phyloP scores from a whole-genome alignment of 2,329 filamentous ascomycete species.

The Talaromyces sp. region DNA sequence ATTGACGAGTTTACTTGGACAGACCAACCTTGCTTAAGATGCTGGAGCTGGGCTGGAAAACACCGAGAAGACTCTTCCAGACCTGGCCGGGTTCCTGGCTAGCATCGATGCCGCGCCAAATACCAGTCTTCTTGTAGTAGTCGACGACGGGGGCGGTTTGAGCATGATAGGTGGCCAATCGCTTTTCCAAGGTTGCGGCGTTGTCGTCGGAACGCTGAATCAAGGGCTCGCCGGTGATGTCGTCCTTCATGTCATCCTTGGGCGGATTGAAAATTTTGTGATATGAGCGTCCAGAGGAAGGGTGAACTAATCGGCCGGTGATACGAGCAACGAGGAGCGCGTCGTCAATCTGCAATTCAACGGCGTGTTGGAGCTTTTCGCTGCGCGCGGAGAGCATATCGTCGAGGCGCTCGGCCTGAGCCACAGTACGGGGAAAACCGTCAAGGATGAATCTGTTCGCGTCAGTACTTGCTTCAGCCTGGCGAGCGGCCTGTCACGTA shows the following conservation, averaged over 20 bases:
- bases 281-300: slow-evolving; percentile 92
- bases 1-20: slow-evolving; percentile 41
- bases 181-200: slow-evolving; percentile 91
- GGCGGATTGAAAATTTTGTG: slow-evolving; percentile 99
- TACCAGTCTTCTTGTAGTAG: slow-evolving; percentile 96
- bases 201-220: slow-evolving; percentile 98
- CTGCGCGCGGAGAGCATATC: slow-evolving; percentile 75
- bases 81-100: slow-evolving; percentile 94
- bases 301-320: slow-evolving; percentile 92
- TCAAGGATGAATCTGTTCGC: slow-evolving; percentile 80
- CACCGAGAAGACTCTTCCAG: slow-evolving; percentile 84
- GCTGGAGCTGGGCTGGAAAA: slow-evolving; percentile 56
- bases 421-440: slow-evolving; percentile 94
- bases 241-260: slow-evolving; percentile 89
- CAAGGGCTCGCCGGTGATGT: slow-evolving; percentile 92
- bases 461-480: background rate
- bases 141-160: slow-evolving; percentile 90
- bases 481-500: slow-evolving; percentile 35
- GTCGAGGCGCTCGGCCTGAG: slow-evolving; percentile 92
- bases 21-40: slow-evolving; percentile 55
- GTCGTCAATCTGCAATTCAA: slow-evolving; percentile 97
- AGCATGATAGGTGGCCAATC: slow-evolving; percentile 84
- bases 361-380: slow-evolving; percentile 86
- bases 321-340: slow-evolving; percentile 89
- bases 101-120: slow-evolving; percentile 94